A percentile compares a stretch with the other conserved stretches of the same genome.
Evolutionary conservation across 352 stramenopile genomes (phyloP).

Genomic region (Phytopythium montanum): DNA sequence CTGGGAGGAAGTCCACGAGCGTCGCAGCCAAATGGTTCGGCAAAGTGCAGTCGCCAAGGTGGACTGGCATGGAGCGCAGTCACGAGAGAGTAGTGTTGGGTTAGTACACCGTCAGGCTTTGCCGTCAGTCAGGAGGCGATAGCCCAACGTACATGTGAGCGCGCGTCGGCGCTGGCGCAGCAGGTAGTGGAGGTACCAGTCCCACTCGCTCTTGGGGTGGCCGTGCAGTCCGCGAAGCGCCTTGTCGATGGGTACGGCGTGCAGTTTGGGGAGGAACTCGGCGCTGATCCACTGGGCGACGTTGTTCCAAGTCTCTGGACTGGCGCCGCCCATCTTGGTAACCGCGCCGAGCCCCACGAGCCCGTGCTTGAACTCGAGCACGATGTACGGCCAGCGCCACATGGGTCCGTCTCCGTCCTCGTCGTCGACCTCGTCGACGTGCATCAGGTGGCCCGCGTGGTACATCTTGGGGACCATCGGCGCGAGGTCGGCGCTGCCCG

Average conservation of each 20-base stretch:
- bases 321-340: slow-evolving; percentile 49
- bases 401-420: slow-evolving; percentile 56
- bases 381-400: slow-evolving; percentile 85
- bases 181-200: slow-evolving; percentile 83
- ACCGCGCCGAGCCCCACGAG: slow-evolving; percentile 48
- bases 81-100: slow-evolving; percentile 5
- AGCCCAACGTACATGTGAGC: slow-evolving; percentile 55
- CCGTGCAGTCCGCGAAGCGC: slow-evolving; percentile 47
- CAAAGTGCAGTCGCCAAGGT: slow-evolving; percentile 50
- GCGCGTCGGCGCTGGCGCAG: slow-evolving; percentile 56
- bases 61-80: slow-evolving; percentile 33
- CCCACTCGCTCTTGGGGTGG: slow-evolving; percentile 62
- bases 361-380: slow-evolving; percentile 63
- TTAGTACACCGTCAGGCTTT: neutral
- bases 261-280: slow-evolving; percentile 56
- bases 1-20: slow-evolving; percentile 59
- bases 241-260: slow-evolving; percentile 47
- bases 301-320: slow-evolving; percentile 37
- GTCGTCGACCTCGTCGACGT: slow-evolving; percentile 63
- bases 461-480: slow-evolving; percentile 48
- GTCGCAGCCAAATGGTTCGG: slow-evolving; percentile 54
- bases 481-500: slow-evolving; percentile 9
- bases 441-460: slow-evolving; percentile 44
- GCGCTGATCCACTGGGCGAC: slow-evolving; percentile 59
- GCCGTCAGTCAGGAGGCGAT: neutral